Evolutionary conservation across 331 rosid genomes (phyloP), one percentile per base, ranked within the genome.

Genomic region (Dryas integrifolia): DNA sequence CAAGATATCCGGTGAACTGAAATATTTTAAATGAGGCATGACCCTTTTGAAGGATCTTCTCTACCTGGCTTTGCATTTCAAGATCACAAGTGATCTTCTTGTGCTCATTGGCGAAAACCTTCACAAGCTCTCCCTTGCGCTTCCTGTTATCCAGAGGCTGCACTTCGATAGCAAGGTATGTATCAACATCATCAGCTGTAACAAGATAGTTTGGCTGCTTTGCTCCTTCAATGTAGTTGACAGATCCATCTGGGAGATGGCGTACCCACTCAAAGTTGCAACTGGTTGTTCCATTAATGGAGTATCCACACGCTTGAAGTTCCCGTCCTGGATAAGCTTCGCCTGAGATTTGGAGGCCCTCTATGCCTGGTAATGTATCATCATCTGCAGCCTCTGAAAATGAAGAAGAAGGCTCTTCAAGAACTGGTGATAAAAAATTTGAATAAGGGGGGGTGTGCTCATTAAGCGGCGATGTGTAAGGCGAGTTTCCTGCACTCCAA

Each of bases 311-410:
- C 43, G 97, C 99, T 88, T 89, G 96, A 80, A 95, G 97, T 70
- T 88, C 96, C 67, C 65, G 89, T 62, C 99, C 99, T 0, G 99
- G 99, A 77, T 83, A 61, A 48, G 96, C 92, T 64, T 92, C 97
- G 11, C 99, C 99, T 41, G 97, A 85, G 61, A 95, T 95, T 82
- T 95, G 99, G 67, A 95, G 93, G 64, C 77, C 87, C 58, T 90
- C 94, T 71, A 95, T 90, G 51, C 88, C 99, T 24, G 99, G 99
- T 74, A 87, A 81, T 40, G 91, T 98, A 86, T 95, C 99, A 50
- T 95, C 99, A 81, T 95, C 99, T 74, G 94, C 89, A 72, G 87
- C 94, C 82, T 95, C 98, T 48, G 99, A 95, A 89, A 88, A 89
- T 58, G 98, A 88, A 51, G 98, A 89, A 70, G 97, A 90, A 82